Evolutionary conservation across 495 filamentous ascomycete genomes (phyloP), one percentile per base, ranked within the genome.

Genomic region (Zalerion maritima): DNA sequence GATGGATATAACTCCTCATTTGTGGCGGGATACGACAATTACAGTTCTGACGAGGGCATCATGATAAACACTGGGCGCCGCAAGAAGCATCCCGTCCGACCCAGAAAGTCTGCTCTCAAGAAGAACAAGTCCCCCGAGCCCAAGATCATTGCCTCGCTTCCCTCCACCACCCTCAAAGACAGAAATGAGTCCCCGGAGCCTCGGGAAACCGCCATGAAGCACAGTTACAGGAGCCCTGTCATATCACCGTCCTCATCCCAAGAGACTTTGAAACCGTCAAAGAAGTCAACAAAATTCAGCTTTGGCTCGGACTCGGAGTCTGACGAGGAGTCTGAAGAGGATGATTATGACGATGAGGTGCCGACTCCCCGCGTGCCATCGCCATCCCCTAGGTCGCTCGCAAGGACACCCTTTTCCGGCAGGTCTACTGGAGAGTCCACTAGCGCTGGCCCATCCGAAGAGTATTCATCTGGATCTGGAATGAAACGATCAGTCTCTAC

Each of bases 61-160:
- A 79, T 89, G 67, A 92, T 93, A 79, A 82, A 77, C 58, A 64
- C 64, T 36, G 66, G 52, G 29, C 52, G 58, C 35, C 54, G 59
- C 25, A 54, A 60, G 21, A 41, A 48, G 21, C 42, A 38, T 5
- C 35, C 35, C 1, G 32, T 48, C 5, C 38, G 38, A 13, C 35
- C 29, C 18, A 42, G 35, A 18, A 34, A 28, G 18, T 40, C 47
- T 7, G 51, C 49, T n/a, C 28, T 57, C 1, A 58, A 63, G 35
- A 62, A 50, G 16, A 64, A 52, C 24, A 73, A 59, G 36, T 53
- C 43, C 29, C 27, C 41, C 14, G 85, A 92, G 36, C 81, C 78
- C 55, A 89, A 81, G 48, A 94, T 80, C 8, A 97, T 97, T 47
- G 86, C 83, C 6, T 91, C 82, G 57, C 62, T 97, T 12, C 85